Evolutionary conservation across 2,329 filamentous ascomycete genomes (phyloP).

Genomic region (Colletotrichum sansevieriae): DNA sequence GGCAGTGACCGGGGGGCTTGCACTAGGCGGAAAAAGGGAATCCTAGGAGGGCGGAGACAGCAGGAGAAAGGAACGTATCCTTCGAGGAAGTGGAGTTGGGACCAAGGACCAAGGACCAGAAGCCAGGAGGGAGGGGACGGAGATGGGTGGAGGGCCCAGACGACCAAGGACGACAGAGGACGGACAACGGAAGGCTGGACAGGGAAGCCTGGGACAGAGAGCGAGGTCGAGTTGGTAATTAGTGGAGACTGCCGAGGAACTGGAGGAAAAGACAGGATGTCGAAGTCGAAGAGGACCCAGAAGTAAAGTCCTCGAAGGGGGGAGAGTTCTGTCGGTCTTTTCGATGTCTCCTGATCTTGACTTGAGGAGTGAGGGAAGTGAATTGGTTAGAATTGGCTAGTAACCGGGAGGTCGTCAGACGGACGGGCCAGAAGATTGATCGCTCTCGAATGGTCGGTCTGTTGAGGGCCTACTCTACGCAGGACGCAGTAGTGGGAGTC

Average conservation of each 20-base stretch:
- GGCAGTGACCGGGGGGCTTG: constrained; percentile 24
- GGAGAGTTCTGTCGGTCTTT: too few relatives aligned
- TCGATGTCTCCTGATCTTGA: too few relatives aligned
- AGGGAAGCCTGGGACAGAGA: constrained; percentile 17
- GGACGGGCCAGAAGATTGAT: too few relatives aligned
- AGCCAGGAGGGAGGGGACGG: not conserved
- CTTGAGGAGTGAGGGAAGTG: too few relatives aligned
- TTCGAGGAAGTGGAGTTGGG: constrained; percentile 28
- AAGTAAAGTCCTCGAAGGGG: not conserved
- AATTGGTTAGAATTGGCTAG: too few relatives aligned
- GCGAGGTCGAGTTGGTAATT: constrained; percentile 10
- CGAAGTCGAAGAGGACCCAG: not conserved
- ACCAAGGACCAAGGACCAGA: constrained; percentile 30
- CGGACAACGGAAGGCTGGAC: constrained; percentile 3
- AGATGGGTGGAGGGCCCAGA: not conserved
- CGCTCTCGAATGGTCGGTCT: too few relatives aligned
- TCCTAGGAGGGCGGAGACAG: constrained; percentile 23
- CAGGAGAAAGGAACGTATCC: not conserved
- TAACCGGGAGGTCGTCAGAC: too few relatives aligned
- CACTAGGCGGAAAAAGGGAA: constrained; percentile 27
- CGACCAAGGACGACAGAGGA: constrained; percentile 14
- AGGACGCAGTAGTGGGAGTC: too few relatives aligned
- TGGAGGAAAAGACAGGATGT: constrained; percentile 1
- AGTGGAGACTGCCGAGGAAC: constrained; percentile 17
- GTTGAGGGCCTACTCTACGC: too few relatives aligned